Base-by-base conservation (phyloP, 345 rosid species). In the Durio zibethinus region DNA sequence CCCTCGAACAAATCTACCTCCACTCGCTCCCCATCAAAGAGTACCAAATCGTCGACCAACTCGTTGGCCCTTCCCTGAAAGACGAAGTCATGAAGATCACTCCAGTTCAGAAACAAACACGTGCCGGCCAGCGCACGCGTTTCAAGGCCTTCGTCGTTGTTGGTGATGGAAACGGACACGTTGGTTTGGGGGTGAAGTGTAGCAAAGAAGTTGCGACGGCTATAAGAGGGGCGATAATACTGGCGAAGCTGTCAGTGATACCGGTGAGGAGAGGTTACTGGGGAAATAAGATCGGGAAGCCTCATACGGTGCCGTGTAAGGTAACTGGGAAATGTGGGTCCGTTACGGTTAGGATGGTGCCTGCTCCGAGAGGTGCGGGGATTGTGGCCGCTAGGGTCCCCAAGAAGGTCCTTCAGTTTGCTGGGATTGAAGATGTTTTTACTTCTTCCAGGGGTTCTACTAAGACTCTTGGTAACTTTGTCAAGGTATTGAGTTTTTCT, bases 361-460 rank as follows among this genome's bases (percentile, higher is more conserved):
- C 72, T 14, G 72, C 72, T 66, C 72, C 72, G 6, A 66, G 72
- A 66, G 72, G 72, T 66, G 72, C 72, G 3, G 72, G 72, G 52
- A 66, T 66, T 66, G 72, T 66, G 33, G 72, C 52, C 21, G 72
- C 72, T 21, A 66, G 72, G 52, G 72, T 66, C 9, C 72, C 72
- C 10, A 66, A 66, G 52, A 66, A 66, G 72, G 72, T 66, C 33
- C 72, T 66, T 66, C 72, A 66, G 72, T 66, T 66, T 66, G 72
- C 72, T 66, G 72, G 72, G 52, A 66, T 66, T 42, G 72, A 66
- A 42, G 72, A 66, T 66, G 72, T 66, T 66, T 66, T 66, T 45
- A 66, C 72, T 66, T 66, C 72, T 40, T 66, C 72, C 0, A 66
- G 72, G 33, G 72, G 72, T 66, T 66, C 72, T 14, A 66, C 72